Base-by-base conservation (phyloP, 2,329 filamentous ascomycete genomes). In the Colletotrichum echinochloae region DNA sequence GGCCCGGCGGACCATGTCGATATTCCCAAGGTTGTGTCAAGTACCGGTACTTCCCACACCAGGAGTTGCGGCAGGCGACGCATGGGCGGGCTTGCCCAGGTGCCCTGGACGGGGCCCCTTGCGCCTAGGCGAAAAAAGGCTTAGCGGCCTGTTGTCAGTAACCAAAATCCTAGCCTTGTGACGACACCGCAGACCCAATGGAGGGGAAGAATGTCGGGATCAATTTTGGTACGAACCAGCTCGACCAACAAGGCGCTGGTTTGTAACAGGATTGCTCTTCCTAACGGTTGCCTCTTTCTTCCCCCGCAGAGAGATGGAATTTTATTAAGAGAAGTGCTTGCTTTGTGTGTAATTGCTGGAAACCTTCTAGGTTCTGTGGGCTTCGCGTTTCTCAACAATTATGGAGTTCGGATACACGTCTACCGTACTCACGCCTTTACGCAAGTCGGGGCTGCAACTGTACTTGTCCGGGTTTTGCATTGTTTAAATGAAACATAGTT, bases 71-170 rank as follows among this genome's bases (percentile, higher is more conserved):
- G 65, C 65, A 63, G 57, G 65, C 54, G 49, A 62, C 65, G 65
- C 65, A 63, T 67, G 57, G 57, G 59, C 59, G 39, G 39, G 57
- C 49, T 62, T 67, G 49, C 33, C 44, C 49, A 49, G 56, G 46
- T 67, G 67, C 67, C 64, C 64, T 70, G 57, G 52, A 70, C 51
- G 30, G 56, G 67, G 67, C 57, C 64, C 67, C 64, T 63, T 70
- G 44, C 64, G 37, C 37, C 67, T 70, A 70, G 64, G 28, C 57
- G 6, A 39, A 51, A 35, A 67, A 54, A 26, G 57, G 67, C n/a
- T 67, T 70, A 70, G 67, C 52, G 64, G 67, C 28, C 51, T 62
- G 67, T 67, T 70, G 67, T 70, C 67, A 63, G 37, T 67, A 54
- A 57, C 23, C 51, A 55, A 52, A 46, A 70, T 59, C 57, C 56